Conservation (phyloP, 106 monocot species). For the Cymbidium sinense region DNA sequence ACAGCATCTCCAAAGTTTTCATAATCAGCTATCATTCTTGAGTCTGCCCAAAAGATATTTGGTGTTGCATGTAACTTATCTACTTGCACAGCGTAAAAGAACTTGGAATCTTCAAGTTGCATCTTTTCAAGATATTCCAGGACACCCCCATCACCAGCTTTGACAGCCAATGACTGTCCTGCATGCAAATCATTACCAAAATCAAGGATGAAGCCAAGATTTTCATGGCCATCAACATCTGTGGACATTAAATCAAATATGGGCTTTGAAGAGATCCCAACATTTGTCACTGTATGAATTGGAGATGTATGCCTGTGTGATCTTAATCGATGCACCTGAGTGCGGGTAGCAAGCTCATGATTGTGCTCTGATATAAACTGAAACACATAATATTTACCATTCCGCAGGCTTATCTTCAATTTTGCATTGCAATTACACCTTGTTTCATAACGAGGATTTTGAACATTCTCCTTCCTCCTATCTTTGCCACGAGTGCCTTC, state of each 20-base stretch:
- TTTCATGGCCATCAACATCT: constrained; percentile 14
- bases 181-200: constrained; percentile 3
- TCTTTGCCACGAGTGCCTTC: constrained; percentile 17
- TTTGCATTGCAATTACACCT: constrained; percentile 11
- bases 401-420: constrained; percentile 9
- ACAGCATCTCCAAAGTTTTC: constrained; percentile 24
- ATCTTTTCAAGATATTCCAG: constrained; percentile 10
- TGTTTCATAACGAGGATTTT: constrained; percentile 13
- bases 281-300: neutral
- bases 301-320: constrained; percentile 11
- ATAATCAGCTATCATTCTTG: constrained; percentile 14
- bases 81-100: constrained; percentile 8
- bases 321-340: constrained; percentile 12
- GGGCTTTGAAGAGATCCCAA: constrained; percentile 6
- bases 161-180: neutral
- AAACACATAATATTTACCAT: constrained; percentile 12
- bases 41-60: constrained; percentile 16
- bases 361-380: constrained; percentile 12
- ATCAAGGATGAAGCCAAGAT: constrained; percentile 14
- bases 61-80: constrained; percentile 6
- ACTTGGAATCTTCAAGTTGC: constrained; percentile 8
- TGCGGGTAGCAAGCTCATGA: constrained; percentile 7
- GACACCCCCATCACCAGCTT: neutral
- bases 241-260: constrained; percentile 7
- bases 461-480: constrained; percentile 6